Base-by-base conservation (phyloP, 108 stramenopile species). In the Nitzschia sp. region DNA sequence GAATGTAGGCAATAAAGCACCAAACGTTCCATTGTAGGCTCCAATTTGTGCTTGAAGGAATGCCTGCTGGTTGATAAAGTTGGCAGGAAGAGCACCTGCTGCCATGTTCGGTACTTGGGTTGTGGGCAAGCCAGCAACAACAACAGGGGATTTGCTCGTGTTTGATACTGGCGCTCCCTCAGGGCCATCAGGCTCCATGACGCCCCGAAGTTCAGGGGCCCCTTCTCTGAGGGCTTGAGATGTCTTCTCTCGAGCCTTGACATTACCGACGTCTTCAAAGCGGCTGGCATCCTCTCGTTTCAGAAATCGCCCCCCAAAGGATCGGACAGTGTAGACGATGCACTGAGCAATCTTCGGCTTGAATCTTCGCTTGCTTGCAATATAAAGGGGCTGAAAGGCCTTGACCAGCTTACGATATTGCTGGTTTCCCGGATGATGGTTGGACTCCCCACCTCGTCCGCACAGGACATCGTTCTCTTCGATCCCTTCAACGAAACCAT, bases 401-500 rank as follows among this genome's bases (percentile, higher is more conserved):
- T 82, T 82, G 62, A 87, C 86, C 13, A 83, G 76, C 19, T 62
- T 31, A 11, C 92, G 85, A 63, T 90, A 93, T 27, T 67, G 47
- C n/a, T 88, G 69, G 64, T 93, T 93, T 1, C 92, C 92, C 23
- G 79, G 77, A 47, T 88, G 92, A 33, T 88, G 85, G 48, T 93
- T 93, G 59, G 92, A 90, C 33, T 88, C 92, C 1, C 92, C 92
- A 15, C 92, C 92, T 3, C 87, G 78, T 34, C 87, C 87, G 64
- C 85, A 91, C 26, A 91, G 78, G 25, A 89, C 88, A 64, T 92
- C 88, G 70, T 86, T 46, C 21, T 38, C 55, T 54, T 71, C 70
- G 2, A 78, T 72, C 34, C 54, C 54, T 18, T 65, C 38, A 17
- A 25, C 19, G 33, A 75, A 18, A 24, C 19, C 25, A 33, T 11